Evolutionary conservation across 2,329 filamentous ascomycete species (phyloP).

Genomic region (Alternaria triticina): DNA sequence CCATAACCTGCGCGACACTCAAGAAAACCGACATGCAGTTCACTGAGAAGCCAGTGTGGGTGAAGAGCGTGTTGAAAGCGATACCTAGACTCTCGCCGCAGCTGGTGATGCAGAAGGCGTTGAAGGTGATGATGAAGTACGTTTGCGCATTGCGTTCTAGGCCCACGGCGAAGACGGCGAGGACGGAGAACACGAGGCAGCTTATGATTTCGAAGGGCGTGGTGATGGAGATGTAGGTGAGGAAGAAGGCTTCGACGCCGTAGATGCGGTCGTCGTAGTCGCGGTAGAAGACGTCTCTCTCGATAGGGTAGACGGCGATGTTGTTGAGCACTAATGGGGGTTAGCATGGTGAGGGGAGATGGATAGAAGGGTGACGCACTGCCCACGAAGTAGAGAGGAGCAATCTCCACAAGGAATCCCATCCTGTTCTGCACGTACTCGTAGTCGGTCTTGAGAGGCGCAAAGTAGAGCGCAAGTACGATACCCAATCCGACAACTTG

Average conservation of each 20-base stretch:
- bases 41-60: slow-evolving; percentile 77
- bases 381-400: slow-evolving; percentile 74
- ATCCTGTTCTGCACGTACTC: slow-evolving; percentile 74
- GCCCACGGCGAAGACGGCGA: slow-evolving; percentile 69
- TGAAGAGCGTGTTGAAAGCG: slow-evolving; percentile 79
- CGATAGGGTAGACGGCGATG: slow-evolving; percentile 73
- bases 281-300: slow-evolving; percentile 77
- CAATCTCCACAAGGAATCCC: slow-evolving; percentile 75
- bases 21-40: slow-evolving; percentile 74
- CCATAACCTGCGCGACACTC: slow-evolving; percentile 73
- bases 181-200: slow-evolving; percentile 68
- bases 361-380: slow-evolving; percentile 42
- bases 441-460: slow-evolving; percentile 73
- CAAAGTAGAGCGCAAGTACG: slow-evolving; percentile 62
- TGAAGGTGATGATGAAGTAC: slow-evolving; percentile 72
- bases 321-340: slow-evolving; percentile 69
- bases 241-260: slow-evolving; percentile 72
- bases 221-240: slow-evolving; percentile 73
- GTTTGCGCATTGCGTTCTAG: slow-evolving; percentile 67
- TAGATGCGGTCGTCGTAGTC: slow-evolving; percentile 79
- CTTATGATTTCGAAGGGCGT: slow-evolving; percentile 73
- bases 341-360: neutral
- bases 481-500: slow-evolving; percentile 48
- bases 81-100: slow-evolving; percentile 80
- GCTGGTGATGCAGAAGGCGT: slow-evolving; percentile 74